Evolutionary conservation across 805 yeast genomes (phyloP).

Genomic region (Sporopachydermia quercuum): DNA sequence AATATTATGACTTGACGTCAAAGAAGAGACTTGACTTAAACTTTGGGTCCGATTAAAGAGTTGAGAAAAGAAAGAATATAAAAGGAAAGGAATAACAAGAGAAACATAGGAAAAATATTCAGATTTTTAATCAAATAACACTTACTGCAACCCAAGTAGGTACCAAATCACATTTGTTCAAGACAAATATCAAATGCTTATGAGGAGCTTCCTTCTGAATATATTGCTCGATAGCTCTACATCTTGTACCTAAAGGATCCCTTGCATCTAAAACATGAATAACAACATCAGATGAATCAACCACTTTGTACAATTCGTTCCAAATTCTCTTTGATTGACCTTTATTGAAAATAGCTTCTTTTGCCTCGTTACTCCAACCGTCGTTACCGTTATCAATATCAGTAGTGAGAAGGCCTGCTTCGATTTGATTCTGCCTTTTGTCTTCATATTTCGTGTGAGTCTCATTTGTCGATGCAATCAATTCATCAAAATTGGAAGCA

Average conservation of each 20-base stretch:
- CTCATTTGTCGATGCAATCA: constrained; percentile 41
- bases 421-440: constrained; percentile 39
- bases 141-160: constrained; percentile 99
- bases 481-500: constrained; percentile 64
- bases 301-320: constrained; percentile 94
- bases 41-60: constrained; percentile 43
- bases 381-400: constrained; percentile 63
- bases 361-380: constrained; percentile 81
- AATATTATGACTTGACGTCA: constrained; percentile 9
- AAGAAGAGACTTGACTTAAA: constrained; percentile 27
- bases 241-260: constrained; percentile 93
- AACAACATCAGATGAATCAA: constrained; percentile 94
- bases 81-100: constrained; percentile 7
- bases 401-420: constrained; percentile 9
- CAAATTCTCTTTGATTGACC: constrained; percentile 98
- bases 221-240: constrained; percentile 85
- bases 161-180: constrained; percentile 95
- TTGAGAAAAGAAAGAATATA: constrained; percentile 6
- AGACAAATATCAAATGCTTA: constrained; percentile 84
- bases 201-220: constrained; percentile 91
- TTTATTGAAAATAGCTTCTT: constrained; percentile 88
- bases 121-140: constrained; percentile 21
- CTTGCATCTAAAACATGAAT: constrained; percentile 95
- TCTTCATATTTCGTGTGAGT: constrained; percentile 54
- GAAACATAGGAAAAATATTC: constrained; percentile 7